Evolutionary conservation across 169 alveolate genomes (phyloP).

Genomic region (Prorocentrum cordatum): DNA sequence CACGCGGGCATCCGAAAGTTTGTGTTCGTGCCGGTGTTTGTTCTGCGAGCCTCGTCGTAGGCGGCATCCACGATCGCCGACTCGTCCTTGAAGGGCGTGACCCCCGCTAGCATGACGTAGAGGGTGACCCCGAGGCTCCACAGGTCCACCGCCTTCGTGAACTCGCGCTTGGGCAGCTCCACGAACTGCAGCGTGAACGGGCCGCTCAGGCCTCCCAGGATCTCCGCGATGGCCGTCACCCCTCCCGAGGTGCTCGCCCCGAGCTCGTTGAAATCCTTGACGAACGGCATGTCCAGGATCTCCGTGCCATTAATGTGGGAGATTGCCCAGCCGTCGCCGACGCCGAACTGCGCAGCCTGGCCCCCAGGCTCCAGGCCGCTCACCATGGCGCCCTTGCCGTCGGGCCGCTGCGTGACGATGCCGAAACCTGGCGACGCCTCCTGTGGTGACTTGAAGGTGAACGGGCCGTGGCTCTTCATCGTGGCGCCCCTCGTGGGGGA

Average conservation of each 20-base stretch:
- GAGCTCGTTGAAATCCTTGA: conserved; percentile 52
- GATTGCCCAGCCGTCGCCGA: conserved; percentile 68
- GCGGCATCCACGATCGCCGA: not conserved
- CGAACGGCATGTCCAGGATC: conserved; percentile 55
- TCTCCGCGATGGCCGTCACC: conserved; percentile 59
- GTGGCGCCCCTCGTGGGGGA: not conserved
- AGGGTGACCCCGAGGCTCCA: conserved; percentile 32
- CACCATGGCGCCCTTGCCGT: conserved; percentile 70
- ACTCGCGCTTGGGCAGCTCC: conserved; percentile 64
- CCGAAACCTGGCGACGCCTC: conserved; percentile 58
- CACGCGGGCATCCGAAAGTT: not conserved
- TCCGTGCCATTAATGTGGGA: conserved; percentile 26
- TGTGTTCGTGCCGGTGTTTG: not conserved
- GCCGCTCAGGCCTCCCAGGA: conserved; percentile 22
- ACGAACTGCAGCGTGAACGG: conserved; percentile 30
- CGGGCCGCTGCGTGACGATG: conserved; percentile 66
- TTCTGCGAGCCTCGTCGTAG: not conserved
- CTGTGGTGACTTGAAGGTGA: conserved; percentile 9
- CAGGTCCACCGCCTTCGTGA: conserved; percentile 46
- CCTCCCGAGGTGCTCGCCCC: conserved; percentile 50
- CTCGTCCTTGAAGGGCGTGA: conserved; percentile 11
- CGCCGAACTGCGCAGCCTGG: conserved; percentile 21
- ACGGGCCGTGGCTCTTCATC: conserved; percentile 46
- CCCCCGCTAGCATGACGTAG: conserved; percentile 13
- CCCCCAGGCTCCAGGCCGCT: conserved; percentile 56